Percentiles rank a stretch among this genome's conserved stretches.
phyloP scores from a whole-genome alignment of 306 rosid genomes.

The Citrullus mucosospermus region DNA sequence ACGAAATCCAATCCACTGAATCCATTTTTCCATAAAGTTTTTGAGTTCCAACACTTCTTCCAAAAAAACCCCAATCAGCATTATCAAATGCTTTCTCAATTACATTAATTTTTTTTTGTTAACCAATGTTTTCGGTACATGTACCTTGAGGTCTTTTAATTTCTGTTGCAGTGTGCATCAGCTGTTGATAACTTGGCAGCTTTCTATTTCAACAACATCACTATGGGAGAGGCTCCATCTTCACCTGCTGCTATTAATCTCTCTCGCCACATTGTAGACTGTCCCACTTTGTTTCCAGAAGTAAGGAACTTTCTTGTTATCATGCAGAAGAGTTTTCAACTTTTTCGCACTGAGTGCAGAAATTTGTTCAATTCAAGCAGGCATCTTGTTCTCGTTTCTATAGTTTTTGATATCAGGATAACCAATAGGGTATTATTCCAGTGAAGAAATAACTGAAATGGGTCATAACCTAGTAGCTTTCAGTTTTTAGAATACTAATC shows the following conservation, averaged over 20 bases:
- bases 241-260: constrained; percentile 69
- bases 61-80: too few relatives aligned
- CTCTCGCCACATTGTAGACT: constrained; percentile 71
- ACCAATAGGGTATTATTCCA: not conserved
- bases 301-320: constrained; percentile 28
- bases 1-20: too few relatives aligned
- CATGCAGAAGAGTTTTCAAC: not conserved
- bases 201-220: constrained; percentile 82
- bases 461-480: not conserved
- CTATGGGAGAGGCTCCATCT: constrained; percentile 89
- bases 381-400: not conserved
- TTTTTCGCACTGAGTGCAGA: not conserved
- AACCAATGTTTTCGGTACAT: not conserved
- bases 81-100: too few relatives aligned
- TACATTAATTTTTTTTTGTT: too few relatives aligned
- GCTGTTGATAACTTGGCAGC: constrained; percentile 95
- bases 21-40: too few relatives aligned
- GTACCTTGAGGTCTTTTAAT: constrained; percentile 3
- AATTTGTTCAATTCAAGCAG: not conserved
- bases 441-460: not conserved
- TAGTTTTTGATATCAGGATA: not conserved
- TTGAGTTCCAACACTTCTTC: too few relatives aligned
- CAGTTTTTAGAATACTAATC: not conserved
- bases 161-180: constrained; percentile 80
- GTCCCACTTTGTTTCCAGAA: constrained; percentile 92